A percentile compares a stretch with the other conserved stretches of the same genome.
These are phyloP conservation scores for Candida morakotiae DNA, from an alignment of 805 yeast genomes.

Conservation along the genomic window DNA sequence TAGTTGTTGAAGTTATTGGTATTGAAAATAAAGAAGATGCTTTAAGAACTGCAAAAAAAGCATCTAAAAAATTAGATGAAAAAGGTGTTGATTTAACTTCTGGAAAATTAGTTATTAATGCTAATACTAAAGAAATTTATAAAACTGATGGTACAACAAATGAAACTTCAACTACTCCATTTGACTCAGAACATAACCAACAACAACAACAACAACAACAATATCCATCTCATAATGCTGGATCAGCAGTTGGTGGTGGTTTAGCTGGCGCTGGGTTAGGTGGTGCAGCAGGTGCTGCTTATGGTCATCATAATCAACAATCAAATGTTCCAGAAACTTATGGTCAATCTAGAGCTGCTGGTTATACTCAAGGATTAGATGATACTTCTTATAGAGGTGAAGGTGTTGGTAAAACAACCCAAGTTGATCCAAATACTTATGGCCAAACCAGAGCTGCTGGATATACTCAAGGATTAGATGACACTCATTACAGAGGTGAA, in stretches of 20 bases:
- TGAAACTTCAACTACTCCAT: not conserved
- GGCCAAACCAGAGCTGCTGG: not conserved
- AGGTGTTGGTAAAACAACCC: slow-evolving; percentile 1
- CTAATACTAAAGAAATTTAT: slow-evolving; percentile 30
- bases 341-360: slow-evolving; percentile 6
- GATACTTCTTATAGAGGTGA: slow-evolving; percentile 4
- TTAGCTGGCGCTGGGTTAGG: not conserved
- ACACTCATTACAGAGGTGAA: slow-evolving; percentile 5
- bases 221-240: too few species aligned
- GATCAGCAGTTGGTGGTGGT: not conserved
- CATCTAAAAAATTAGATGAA: slow-evolving; percentile 24
- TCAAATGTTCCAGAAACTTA: not conserved
- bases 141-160: slow-evolving; percentile 13
- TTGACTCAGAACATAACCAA: not conserved
- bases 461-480: slow-evolving; percentile 1
- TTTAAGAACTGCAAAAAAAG: slow-evolving; percentile 26
- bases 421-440: not conserved
- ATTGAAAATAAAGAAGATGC: slow-evolving; percentile 26
- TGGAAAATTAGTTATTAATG: slow-evolving; percentile 32
- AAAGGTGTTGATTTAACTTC: slow-evolving; percentile 29
- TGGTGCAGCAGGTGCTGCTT: not conserved
- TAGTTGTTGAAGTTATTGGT: slow-evolving; percentile 33
- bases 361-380: not conserved
- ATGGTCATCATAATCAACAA: not conserved
- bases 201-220: too few species aligned